Base-by-base conservation (phyloP, 2,329 filamentous ascomycete genomes). In the Cladobotryum protrusum region DNA sequence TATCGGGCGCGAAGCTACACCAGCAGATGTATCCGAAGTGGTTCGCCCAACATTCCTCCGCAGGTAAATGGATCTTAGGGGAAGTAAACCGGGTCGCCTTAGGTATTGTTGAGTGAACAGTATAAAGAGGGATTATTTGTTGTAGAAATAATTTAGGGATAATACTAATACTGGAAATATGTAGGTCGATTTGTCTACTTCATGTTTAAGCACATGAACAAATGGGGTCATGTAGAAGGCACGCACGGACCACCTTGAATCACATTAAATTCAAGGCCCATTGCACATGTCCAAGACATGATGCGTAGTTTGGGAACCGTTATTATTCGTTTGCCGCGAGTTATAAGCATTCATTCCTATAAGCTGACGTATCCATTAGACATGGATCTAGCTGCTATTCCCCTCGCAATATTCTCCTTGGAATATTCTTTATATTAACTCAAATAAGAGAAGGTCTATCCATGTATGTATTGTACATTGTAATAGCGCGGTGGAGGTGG, bases 1-100 rank as follows among this genome's bases (percentile, higher is more conserved):
- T 47, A n/a, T 47, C 34, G 34, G 36, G 43, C n/a, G 29, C 32
- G 29, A 45, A 45, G 43, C 29, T 34, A 45, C 43, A 14, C 11
- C 29, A 45, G 9, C 15, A 45, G 24, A 45, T 33, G 43, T 43
- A 45, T 17, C 20, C 17, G 43, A 45, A 32, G 32, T 15, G 15
- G 15, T 20, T 45, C 18, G 43, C 32, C 43, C 32, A 18, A 19
- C 43, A 45, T 45, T 45, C 32, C 43, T 45, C 11, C 43, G 29
- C 20, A 35, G 43, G 9, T 29, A 24, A 17, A n/a, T 24, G 15
- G 41, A 17, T 32, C 41, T 32, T n/a, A 24, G 12, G 32, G 43
- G 14, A 17, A 34, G 14, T 19, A 7, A 13, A n/a, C n/a, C 41
- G 18, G 18, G 24, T 43, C 20, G n/a, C 41, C 18, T 12, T 32